phyloP scores from a whole-genome alignment of 2,329 filamentous ascomycete genomes.

The Xylaria digitata region DNA sequence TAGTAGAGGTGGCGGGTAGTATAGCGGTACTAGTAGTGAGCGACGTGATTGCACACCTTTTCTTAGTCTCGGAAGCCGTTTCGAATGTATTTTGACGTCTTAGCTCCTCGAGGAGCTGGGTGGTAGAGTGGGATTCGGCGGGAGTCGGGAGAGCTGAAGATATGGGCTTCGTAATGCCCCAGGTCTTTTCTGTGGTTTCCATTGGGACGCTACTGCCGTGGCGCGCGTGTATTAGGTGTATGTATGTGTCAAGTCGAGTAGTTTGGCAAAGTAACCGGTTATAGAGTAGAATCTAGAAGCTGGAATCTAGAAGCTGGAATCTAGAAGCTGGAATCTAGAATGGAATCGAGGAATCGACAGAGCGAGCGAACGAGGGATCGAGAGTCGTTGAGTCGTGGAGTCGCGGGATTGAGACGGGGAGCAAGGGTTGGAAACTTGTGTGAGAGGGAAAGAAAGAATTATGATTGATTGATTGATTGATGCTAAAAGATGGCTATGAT shows the following conservation, averaged over 20 bases:
- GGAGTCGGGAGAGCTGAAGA: slow-evolving; percentile 81
- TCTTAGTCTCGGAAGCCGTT: slow-evolving; percentile 81
- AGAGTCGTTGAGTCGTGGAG: neutral
- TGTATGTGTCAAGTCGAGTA: neutral
- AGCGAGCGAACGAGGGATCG: neutral
- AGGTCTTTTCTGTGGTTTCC: slow-evolving; percentile 47
- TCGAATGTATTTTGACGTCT: slow-evolving; percentile 94
- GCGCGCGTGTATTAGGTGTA: neutral
- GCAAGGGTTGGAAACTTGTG: neutral
- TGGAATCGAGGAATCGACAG: too few relatives aligned
- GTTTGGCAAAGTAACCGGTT: neutral
- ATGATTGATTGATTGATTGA: neutral
- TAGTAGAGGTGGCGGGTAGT: too few relatives aligned
- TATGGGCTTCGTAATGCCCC: slow-evolving; percentile 85
- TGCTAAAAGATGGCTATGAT: slow-evolving; percentile 17
- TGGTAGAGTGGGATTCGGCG: slow-evolving; percentile 79
- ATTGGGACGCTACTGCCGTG: slow-evolving; percentile 31
- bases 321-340: too few relatives aligned
- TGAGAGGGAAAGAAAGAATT: neutral
- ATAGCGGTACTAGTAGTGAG: neutral
- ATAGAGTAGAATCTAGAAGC: too few relatives aligned
- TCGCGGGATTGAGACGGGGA: neutral
- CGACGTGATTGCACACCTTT: slow-evolving; percentile 67
- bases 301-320: too few relatives aligned
- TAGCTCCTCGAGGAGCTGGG: slow-evolving; percentile 83